These are phyloP conservation scores for Teratosphaeria pseudoeucalypti DNA, from an alignment of 2,329 filamentous ascomycete species.

Conservation along the genomic window DNA sequence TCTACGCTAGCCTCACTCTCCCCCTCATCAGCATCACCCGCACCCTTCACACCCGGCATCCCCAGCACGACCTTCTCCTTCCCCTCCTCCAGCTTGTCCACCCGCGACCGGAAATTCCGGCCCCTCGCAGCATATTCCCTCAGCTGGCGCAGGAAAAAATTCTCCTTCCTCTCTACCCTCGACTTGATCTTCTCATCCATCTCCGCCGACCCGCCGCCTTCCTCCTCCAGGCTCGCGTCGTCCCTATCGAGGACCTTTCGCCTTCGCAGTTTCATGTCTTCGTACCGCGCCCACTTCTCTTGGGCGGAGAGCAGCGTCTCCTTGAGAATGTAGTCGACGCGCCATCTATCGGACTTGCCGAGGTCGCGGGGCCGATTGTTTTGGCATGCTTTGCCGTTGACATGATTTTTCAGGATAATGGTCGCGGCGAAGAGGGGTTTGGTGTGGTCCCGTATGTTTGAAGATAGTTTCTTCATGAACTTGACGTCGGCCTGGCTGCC, in stretches of 20 bases:
- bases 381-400: constrained; percentile 50
- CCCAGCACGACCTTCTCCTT: constrained; percentile 28
- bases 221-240: constrained; percentile 30
- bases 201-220: constrained; percentile 8
- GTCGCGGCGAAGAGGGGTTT: constrained; percentile 55
- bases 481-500: constrained; percentile 2
- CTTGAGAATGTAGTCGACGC: constrained; percentile 65
- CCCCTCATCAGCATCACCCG: neutral
- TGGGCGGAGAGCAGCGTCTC: constrained; percentile 40
- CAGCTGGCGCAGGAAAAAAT: constrained; percentile 37
- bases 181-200: constrained; percentile 9
- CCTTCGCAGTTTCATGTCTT: constrained; percentile 47
- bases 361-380: constrained; percentile 46
- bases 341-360: constrained; percentile 47
- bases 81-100: constrained; percentile 47
- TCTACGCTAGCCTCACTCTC: neutral
- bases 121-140: constrained; percentile 45
- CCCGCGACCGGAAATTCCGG: constrained; percentile 44
- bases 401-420: constrained; percentile 59
- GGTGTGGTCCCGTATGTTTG: constrained; percentile 3
- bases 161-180: constrained; percentile 31
- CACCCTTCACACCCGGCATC: constrained; percentile 4
- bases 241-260: constrained; percentile 34
- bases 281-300: constrained; percentile 45
- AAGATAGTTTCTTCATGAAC: constrained; percentile 2